Percentiles rank a stretch among this genome's conserved stretches.
phyloP scores from a whole-genome alignment of 352 stramenopile genomes.

The Phytopythium ostracodes region DNA sequence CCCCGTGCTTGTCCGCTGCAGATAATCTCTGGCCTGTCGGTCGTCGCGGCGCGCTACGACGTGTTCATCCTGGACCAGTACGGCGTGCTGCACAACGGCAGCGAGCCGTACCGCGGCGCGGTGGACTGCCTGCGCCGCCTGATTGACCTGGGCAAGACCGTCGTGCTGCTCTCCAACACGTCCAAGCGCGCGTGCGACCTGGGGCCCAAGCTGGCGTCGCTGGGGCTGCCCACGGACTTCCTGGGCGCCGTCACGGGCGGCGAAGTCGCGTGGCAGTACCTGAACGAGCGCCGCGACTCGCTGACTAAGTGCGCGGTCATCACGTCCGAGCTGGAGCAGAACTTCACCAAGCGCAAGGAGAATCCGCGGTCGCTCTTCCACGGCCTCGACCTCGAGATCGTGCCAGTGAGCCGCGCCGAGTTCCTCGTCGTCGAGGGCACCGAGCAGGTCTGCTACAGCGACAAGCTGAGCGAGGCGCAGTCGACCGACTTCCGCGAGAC shows the following conservation, averaged over 20 bases:
- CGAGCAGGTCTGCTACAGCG: conserved; percentile 47
- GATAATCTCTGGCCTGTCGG: conserved; percentile 29
- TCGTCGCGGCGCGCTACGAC: conserved; percentile 69
- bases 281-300: conserved; percentile 18
- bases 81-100: conserved; percentile 90
- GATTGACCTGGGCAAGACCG: conserved; percentile 47
- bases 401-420: conserved; percentile 32
- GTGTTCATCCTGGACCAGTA: conserved; percentile 92
- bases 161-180: conserved; percentile 89
- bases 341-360: conserved; percentile 22
- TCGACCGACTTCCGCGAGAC: conserved; percentile 42
- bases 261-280: conserved; percentile 42
- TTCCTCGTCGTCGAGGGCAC: conserved; percentile 60
- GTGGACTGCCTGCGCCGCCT: conserved; percentile 63
- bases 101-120: conserved; percentile 51
- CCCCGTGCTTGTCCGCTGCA: background rate
- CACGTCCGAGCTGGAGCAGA: conserved; percentile 28
- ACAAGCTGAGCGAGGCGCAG: conserved; percentile 21
- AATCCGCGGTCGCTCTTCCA: conserved; percentile 48
- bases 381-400: conserved; percentile 40
- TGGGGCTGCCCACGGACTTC: conserved; percentile 66
- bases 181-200: conserved; percentile 60
- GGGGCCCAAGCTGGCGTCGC: conserved; percentile 39
- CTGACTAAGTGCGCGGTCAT: conserved; percentile 37
- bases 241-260: conserved; percentile 53